Conservation (phyloP, 2,329 filamentous ascomycete genomes). For the Cercospora nicotianae region DNA sequence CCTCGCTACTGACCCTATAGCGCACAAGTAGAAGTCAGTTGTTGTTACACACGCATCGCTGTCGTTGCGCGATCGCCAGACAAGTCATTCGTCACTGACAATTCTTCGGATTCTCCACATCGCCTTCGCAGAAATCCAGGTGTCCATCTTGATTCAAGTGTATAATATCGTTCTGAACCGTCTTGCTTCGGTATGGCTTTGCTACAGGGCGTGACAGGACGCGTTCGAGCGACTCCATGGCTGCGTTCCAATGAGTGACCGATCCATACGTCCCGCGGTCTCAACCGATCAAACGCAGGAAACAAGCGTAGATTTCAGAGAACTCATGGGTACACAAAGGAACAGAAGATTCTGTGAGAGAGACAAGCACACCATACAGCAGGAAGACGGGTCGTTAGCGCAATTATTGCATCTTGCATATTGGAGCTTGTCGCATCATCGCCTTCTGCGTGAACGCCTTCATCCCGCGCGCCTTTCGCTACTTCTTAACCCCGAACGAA, state of each 20-base stretch:
- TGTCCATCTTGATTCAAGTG: conserved; percentile 53
- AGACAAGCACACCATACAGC: neutral
- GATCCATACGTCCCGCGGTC: neutral
- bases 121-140: conserved; percentile 53
- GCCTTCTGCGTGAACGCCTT: neutral
- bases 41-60: neutral
- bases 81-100: conserved; percentile 29
- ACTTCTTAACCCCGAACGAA: neutral
- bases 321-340: neutral
- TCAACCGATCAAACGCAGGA: neutral
- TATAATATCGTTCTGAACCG: conserved; percentile 43
- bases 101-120: conserved; percentile 54
- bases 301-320: neutral
- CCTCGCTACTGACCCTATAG: conserved; percentile 40
- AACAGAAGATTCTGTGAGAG: neutral
- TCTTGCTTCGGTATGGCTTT: conserved; percentile 53
- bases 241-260: neutral
- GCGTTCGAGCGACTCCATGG: conserved; percentile 41
- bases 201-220: conserved; percentile 54
- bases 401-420: neutral
- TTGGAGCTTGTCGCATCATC: neutral
- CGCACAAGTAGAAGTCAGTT: neutral
- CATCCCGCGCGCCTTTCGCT: conserved; percentile 1
- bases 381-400: neutral
- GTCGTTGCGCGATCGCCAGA: neutral